Evolutionary conservation across 768 basidiomycete genomes (phyloP).

Genomic region (Cyathus striatus): DNA sequence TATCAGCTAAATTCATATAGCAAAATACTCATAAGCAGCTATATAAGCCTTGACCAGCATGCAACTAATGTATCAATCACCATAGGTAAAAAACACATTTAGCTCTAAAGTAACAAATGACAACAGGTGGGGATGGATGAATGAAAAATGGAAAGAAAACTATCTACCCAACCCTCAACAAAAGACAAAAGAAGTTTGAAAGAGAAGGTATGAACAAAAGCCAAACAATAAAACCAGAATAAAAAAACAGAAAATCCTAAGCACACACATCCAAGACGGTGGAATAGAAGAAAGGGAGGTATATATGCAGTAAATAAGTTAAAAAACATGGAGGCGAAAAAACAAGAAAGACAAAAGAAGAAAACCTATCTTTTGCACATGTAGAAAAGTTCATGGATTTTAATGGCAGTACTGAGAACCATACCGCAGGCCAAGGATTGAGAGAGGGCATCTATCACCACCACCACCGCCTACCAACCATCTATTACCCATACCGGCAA

Average conservation of each 20-base stretch:
- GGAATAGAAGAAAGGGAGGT: too few species aligned
- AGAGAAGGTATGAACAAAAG: background rate
- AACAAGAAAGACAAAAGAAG: background rate
- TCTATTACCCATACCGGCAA: background rate
- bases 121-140: background rate
- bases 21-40: too few species aligned
- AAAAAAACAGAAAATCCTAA: background rate
- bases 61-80: background rate
- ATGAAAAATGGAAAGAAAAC: background rate
- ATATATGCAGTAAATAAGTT: too few species aligned
- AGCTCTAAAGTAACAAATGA: too few species aligned
- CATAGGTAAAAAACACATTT: too few species aligned
- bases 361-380: background rate
- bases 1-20: too few species aligned
- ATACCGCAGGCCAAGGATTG: background rate
- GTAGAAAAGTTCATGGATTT: background rate
- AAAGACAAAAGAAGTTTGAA: background rate
- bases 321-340: background rate
- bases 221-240: background rate
- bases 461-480: background rate
- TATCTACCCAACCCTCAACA: background rate
- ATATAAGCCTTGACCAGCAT: background rate
- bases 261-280: too few species aligned
- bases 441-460: background rate
- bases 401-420: background rate